Evolutionary conservation across 345 rosid species (phyloP).

Genomic region (Laguncularia racemosa): DNA sequence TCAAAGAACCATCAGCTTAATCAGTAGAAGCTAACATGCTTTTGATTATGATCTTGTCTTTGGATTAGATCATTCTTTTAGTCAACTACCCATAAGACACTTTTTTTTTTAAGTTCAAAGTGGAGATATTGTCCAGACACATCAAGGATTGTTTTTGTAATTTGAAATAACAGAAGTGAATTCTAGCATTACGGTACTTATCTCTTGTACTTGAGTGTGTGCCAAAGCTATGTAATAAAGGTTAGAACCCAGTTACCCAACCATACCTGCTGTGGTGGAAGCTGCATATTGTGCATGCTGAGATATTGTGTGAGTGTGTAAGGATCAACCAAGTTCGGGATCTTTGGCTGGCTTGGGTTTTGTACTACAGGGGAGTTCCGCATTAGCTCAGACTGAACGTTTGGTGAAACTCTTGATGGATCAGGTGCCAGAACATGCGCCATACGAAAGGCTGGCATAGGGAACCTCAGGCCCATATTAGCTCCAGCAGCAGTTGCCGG

Average conservation of each 20-base stretch:
- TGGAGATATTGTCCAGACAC: no score
- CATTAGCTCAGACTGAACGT: slow-evolving; percentile 36
- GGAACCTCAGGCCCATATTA: slow-evolving; percentile 51
- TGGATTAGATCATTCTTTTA: no score
- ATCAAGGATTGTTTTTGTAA: no score
- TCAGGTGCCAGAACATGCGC: slow-evolving; percentile 40
- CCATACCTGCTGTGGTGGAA: slow-evolving; percentile 48
- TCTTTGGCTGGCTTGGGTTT: slow-evolving; percentile 29
- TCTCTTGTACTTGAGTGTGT: not conserved
- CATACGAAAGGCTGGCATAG: slow-evolving; percentile 53
- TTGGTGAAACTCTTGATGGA: slow-evolving; percentile 41
- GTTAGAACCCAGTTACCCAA: not conserved
- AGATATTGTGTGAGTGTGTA: slow-evolving; percentile 70
- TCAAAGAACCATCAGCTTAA: no score
- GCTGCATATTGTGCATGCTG: slow-evolving; percentile 45
- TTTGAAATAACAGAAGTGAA: no score
- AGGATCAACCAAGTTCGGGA: slow-evolving; percentile 48
- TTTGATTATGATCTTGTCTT: no score
- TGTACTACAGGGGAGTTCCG: slow-evolving; percentile 31
- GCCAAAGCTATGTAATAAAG: not conserved
- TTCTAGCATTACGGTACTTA: no score
- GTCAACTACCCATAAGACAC: no score
- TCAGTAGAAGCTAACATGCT: no score
- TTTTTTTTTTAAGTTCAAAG: no score
- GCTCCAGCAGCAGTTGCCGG: slow-evolving; percentile 46